phyloP scores from a whole-genome alignment of 257 asterid species.

The Eucommia ulmoides region DNA sequence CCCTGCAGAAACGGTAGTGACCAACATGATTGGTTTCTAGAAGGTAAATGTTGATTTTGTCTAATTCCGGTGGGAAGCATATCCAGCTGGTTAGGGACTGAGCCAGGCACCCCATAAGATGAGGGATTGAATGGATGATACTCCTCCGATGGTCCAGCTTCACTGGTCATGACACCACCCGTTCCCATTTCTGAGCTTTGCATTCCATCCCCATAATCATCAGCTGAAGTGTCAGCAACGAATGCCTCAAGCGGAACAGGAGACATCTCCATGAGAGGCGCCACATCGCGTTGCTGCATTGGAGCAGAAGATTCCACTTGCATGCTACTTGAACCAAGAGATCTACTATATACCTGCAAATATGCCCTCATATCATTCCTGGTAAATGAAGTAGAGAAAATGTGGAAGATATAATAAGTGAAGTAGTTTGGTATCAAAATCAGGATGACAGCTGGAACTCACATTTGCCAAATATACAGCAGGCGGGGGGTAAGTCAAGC shows the following conservation, averaged over 20 bases:
- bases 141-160: neutral
- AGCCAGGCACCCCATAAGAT: neutral
- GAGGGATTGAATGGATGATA: neutral
- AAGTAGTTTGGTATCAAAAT: neutral
- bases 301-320: slow-evolving; percentile 1
- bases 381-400: neutral
- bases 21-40: neutral
- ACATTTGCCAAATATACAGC: neutral
- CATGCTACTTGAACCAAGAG: neutral
- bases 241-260: neutral
- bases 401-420: neutral
- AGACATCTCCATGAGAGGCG: neutral
- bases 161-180: neutral
- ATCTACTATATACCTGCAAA: neutral
- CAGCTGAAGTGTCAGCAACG: neutral
- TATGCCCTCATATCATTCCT: neutral
- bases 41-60: neutral
- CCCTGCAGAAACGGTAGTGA: neutral
- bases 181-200: neutral
- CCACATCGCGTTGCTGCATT: neutral
- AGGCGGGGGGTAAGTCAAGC: neutral
- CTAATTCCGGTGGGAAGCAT: neutral
- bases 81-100: neutral
- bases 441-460: neutral
- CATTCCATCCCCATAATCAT: neutral